A percentile compares a stretch with the other conserved stretches of the same genome.
Conservation (phyloP, 1,139 yeast genomes). For the Debaryomyces nepalensis region DNA sequence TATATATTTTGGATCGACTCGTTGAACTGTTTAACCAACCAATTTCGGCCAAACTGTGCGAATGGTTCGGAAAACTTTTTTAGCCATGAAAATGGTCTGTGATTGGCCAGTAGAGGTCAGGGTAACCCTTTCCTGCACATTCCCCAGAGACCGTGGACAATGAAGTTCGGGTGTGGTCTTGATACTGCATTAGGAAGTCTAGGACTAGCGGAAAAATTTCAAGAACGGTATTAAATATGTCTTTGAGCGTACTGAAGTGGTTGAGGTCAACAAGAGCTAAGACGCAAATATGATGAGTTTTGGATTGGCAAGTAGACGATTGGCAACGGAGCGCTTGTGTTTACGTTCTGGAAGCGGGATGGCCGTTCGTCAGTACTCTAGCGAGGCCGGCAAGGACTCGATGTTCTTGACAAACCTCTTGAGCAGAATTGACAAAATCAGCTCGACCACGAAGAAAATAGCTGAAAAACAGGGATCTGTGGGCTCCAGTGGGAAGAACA, state of each 20-base stretch:
- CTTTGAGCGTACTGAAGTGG: neutral
- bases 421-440: conserved; percentile 40
- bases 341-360: neutral
- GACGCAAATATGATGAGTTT: conserved; percentile 2
- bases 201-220: conserved; percentile 10
- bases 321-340: neutral
- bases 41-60: conserved; percentile 14
- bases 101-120: conserved; percentile 9
- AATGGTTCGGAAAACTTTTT: conserved; percentile 14
- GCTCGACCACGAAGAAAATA: conserved; percentile 21
- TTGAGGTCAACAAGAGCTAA: neutral
- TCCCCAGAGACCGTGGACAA: too few species aligned
- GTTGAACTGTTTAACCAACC: conserved; percentile 14
- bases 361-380: conserved; percentile 7
- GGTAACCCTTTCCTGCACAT: conserved; percentile 12
- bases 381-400: conserved; percentile 16
- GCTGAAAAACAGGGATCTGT: conserved; percentile 7
- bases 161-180: neutral
- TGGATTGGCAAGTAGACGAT: conserved; percentile 3
- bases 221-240: conserved; percentile 6
- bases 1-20: conserved; percentile 12
- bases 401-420: conserved; percentile 37
- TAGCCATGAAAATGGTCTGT: conserved; percentile 6
- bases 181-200: conserved; percentile 12
- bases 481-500: neutral